Evolutionary conservation across 23 red algal species (phyloP).

Genomic region (Gracilariopsis chorda): DNA sequence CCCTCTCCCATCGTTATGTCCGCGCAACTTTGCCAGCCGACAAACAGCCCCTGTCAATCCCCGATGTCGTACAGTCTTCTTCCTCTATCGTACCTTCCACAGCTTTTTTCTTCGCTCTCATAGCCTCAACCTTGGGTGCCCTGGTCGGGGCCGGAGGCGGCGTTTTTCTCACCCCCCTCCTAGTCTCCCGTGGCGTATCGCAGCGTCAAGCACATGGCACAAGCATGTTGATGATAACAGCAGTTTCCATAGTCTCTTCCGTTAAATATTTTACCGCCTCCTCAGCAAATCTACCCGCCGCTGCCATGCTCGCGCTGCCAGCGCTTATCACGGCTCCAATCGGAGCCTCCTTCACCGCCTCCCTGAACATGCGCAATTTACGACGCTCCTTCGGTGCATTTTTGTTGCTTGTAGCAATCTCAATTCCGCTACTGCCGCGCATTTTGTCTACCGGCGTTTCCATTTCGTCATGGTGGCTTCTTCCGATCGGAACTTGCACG

Average conservation of each 20-base stretch:
- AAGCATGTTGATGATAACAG: constrained; percentile 65
- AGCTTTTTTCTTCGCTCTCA: constrained; percentile 19
- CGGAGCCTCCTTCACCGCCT: constrained; percentile 33
- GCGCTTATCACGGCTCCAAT: constrained; percentile 58
- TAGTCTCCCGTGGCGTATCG: constrained; percentile 34
- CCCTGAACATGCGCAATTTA: not conserved
- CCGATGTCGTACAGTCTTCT: not conserved
- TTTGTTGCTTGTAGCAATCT: constrained; percentile 33
- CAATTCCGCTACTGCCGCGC: constrained; percentile 8
- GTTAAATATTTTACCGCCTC: constrained; percentile 45
- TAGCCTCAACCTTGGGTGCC: constrained; percentile 61
- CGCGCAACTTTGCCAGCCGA: not conserved
- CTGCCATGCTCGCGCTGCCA: constrained; percentile 34
- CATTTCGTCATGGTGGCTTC: not conserved
- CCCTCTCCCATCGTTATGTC: too few species aligned
- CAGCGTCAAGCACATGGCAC: constrained; percentile 92
- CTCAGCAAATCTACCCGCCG: constrained; percentile 27
- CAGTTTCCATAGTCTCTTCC: constrained; percentile 43
- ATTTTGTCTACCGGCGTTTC: not conserved
- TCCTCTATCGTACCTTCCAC: not conserved
- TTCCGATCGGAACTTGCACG: constrained; percentile 49
- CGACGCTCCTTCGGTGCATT: constrained; percentile 59
- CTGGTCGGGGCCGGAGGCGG: constrained; percentile 93
- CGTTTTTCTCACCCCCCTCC: constrained; percentile 81
- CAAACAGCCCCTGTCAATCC: not conserved